A percentile compares a stretch with the other conserved stretches of the same genome.
Evolutionary conservation across 177 flowering plant species (phyloP).

Genomic region (Telopea speciosissima): DNA sequence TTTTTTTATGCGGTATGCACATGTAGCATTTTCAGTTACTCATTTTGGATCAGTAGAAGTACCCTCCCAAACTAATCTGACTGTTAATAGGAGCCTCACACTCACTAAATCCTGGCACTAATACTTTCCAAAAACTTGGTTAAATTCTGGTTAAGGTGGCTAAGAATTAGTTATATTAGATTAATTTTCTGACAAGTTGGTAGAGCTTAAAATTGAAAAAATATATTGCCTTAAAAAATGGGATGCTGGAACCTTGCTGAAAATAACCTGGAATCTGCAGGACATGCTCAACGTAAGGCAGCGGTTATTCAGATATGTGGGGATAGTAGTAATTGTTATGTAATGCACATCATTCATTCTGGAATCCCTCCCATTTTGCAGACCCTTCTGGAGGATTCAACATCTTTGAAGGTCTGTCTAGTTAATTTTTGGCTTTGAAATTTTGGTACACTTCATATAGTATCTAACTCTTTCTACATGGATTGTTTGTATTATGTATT

Average conservation of each 20-base stretch:
- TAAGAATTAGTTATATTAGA: conserved; percentile 2
- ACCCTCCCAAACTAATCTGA: too few species aligned
- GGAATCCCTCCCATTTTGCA: conserved; percentile 62
- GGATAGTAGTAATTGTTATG: conserved; percentile 47
- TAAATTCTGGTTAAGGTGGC: background rate
- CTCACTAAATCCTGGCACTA: background rate
- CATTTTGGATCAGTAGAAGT: too few species aligned
- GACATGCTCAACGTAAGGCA: conserved; percentile 51
- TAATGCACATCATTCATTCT: conserved; percentile 81
- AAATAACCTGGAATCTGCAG: conserved; percentile 33
- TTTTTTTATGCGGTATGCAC: too few species aligned
- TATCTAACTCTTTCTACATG: background rate
- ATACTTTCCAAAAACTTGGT: background rate
- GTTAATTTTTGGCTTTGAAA: background rate
- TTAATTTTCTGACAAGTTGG: background rate
- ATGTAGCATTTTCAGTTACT: too few species aligned
- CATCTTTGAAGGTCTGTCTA: conserved; percentile 43
- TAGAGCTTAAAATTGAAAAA: background rate
- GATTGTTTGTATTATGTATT: background rate
- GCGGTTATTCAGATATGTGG: conserved; percentile 88
- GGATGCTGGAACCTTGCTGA: conserved; percentile 1
- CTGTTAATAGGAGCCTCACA: too few species aligned
- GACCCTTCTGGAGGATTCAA: conserved; percentile 59
- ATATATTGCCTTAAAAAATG: background rate
- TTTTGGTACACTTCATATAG: background rate